A percentile compares a stretch with the other conserved stretches of the same genome.
Conservation (phyloP, 1,284 basidiomycete species). For the Schizopora paradoxa region DNA sequence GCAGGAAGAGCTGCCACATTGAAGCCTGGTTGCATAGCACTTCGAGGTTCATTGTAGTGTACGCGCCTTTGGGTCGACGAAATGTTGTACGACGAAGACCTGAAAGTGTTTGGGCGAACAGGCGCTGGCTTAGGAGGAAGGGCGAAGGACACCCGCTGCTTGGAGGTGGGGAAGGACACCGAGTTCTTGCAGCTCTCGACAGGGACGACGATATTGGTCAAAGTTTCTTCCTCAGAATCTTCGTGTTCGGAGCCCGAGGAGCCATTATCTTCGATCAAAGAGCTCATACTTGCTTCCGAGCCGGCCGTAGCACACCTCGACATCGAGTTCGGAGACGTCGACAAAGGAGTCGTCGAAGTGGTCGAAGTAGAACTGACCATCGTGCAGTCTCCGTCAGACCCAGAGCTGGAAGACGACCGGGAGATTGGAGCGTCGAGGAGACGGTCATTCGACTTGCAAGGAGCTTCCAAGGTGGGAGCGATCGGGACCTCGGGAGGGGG, state of each 20-base stretch:
- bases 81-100: conserved; percentile 7
- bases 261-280: conserved; percentile 57
- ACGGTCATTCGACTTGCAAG: conserved; percentile 22
- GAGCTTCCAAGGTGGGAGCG: conserved; percentile 27
- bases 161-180: conserved; percentile 1
- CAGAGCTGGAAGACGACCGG: conserved; percentile 23
- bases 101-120: background rate
- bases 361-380: conserved; percentile 38
- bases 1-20: conserved; percentile 41
- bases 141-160: conserved; percentile 12
- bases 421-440: conserved; percentile 41
- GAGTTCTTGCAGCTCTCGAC: conserved; percentile 1
- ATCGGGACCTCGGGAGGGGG: conserved; percentile 34
- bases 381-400: conserved; percentile 22
- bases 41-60: conserved; percentile 22
- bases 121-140: conserved; percentile 5
- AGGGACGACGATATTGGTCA: conserved; percentile 21
- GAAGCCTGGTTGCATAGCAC: conserved; percentile 33
- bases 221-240: conserved; percentile 43
- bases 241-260: conserved; percentile 47
- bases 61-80: conserved; percentile 18
- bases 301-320: conserved; percentile 22
- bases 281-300: conserved; percentile 56
- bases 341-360: conserved; percentile 11
- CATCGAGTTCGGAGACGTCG: conserved; percentile 5